Evolutionary conservation across 768 basidiomycete genomes (phyloP).

Genomic region (Suillus discolor): DNA sequence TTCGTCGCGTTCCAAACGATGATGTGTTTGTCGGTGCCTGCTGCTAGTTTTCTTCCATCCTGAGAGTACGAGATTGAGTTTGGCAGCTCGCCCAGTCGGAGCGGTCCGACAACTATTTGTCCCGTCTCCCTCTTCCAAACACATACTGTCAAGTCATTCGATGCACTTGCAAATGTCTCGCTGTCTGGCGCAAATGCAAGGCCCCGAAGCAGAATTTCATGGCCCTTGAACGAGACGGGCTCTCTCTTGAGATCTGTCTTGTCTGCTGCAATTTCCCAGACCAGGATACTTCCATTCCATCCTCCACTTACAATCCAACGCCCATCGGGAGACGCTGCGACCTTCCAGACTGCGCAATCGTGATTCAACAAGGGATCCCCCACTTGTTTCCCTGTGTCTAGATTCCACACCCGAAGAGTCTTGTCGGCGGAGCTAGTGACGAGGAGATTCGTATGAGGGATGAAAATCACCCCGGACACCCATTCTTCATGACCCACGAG

Average conservation of each 20-base stretch:
- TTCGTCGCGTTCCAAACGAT: not conserved
- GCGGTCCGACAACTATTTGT: not conserved
- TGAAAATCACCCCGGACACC: not conserved
- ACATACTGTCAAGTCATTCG: not conserved
- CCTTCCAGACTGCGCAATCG: not conserved
- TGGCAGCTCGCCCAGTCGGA: not conserved
- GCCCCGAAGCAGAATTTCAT: not conserved
- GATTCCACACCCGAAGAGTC: not conserved
- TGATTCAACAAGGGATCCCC: not conserved
- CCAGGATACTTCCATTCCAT: too few relatives aligned
- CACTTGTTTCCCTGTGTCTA: not conserved
- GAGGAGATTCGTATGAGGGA: not conserved
- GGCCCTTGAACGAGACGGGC: not conserved
- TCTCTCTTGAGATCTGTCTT: not conserved
- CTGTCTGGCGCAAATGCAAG: not conserved
- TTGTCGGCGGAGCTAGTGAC: not conserved
- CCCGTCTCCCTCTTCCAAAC: conserved; percentile 1
- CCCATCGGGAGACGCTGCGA: not conserved
- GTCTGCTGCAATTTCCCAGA: too few relatives aligned
- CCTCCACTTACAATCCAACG: not conserved
- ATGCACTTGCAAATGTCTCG: not conserved
- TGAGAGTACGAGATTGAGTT: not conserved
- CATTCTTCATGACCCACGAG: not conserved
- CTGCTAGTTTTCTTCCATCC: conserved; percentile 1
- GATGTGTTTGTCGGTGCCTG: conserved; percentile 9